Evolutionary conservation across 257 asterid genomes (phyloP).

Genomic region (Petrea volubilis): DNA sequence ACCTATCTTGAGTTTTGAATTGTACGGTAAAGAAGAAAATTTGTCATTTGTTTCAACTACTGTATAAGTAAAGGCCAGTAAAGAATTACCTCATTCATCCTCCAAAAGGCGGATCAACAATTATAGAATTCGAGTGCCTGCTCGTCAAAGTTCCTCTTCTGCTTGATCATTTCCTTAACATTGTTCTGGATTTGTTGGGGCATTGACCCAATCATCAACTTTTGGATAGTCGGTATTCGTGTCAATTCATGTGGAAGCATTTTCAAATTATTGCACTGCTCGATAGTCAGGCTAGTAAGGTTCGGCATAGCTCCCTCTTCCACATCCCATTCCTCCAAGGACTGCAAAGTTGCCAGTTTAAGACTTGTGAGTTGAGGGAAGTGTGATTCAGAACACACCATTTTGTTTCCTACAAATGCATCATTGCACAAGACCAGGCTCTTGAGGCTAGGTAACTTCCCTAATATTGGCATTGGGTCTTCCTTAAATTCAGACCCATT

Average conservation of each 20-base stretch:
- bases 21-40: too few relatives aligned
- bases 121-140: neutral
- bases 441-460: slow-evolving; percentile 22
- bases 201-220: slow-evolving; percentile 19
- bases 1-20: neutral
- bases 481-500: slow-evolving; percentile 17
- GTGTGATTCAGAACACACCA: slow-evolving; percentile 7
- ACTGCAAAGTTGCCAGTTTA: slow-evolving; percentile 19
- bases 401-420: slow-evolving; percentile 25
- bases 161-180: neutral
- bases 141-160: too few relatives aligned
- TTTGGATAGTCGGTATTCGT: slow-evolving; percentile 1
- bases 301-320: slow-evolving; percentile 23
- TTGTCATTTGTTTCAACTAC: too few relatives aligned
- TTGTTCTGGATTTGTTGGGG: neutral
- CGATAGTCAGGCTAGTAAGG: slow-evolving; percentile 22
- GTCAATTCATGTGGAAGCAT: slow-evolving; percentile 6
- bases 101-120: neutral
- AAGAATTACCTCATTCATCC: too few relatives aligned
- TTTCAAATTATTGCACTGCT: slow-evolving; percentile 21
- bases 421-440: slow-evolving; percentile 27
- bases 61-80: too few relatives aligned
- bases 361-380: slow-evolving; percentile 33
- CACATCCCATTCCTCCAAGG: slow-evolving; percentile 22
- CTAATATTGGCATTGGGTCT: slow-evolving; percentile 38